Percentiles rank a stretch among this genome's conserved stretches.
phyloP scores from a whole-genome alignment of 2,329 filamentous ascomycete genomes.

The Penicillium occitanis region DNA sequence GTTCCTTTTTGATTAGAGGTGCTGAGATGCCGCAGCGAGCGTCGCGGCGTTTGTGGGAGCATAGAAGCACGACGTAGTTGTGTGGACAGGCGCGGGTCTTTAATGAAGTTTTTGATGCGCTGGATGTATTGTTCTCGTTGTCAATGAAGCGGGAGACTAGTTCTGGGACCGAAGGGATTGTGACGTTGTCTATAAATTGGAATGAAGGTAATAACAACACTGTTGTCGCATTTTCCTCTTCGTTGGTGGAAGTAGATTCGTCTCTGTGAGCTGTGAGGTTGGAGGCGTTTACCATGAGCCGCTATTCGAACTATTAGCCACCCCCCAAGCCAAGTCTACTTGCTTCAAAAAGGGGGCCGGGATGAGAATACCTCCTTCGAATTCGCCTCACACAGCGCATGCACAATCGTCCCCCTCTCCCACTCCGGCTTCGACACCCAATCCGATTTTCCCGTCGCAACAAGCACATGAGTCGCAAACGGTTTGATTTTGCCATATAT shows the following conservation, averaged over 20 bases:
- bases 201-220: conserved; percentile 81
- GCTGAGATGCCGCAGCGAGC: conserved; percentile 88
- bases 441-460: conserved; percentile 41
- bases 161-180: conserved; percentile 61
- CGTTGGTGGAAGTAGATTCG: conserved; percentile 6
- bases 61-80: conserved; percentile 79
- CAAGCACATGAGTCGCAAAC: conserved; percentile 37
- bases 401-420: conserved; percentile 53
- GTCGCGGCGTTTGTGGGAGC: conserved; percentile 84
- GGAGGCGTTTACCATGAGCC: conserved; percentile 39
- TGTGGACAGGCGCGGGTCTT: conserved; percentile 68
- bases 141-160: conserved; percentile 65
- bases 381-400: conserved; percentile 46
- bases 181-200: conserved; percentile 73
- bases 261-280: conserved; percentile 30
- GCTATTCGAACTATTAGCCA: conserved; percentile 23
- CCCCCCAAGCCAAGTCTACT: too few species aligned
- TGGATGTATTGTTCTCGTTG: conserved; percentile 1
- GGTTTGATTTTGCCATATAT: conserved; percentile 41
- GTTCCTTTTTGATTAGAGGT: conserved; percentile 74
- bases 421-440: conserved; percentile 39
- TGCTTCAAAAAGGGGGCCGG: too few species aligned
- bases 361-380: conserved; percentile 47
- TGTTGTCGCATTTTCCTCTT: conserved; percentile 56
- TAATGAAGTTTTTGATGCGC: conserved; percentile 26